phyloP scores from a whole-genome alignment of 805 yeast genomes.

The Vanderwaltozyma verrucispora region DNA sequence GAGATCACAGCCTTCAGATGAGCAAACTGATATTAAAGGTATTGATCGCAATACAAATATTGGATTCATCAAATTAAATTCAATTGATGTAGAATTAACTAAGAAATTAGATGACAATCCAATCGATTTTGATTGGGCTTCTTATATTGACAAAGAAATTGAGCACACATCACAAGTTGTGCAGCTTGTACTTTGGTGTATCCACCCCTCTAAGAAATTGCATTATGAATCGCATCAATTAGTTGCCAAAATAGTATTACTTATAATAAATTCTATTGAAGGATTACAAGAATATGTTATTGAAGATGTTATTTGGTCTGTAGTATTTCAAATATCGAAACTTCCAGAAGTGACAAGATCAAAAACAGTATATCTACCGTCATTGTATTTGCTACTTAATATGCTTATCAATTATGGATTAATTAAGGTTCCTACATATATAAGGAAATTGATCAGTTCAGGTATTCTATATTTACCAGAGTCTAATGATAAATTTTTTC shows the following conservation, averaged over 20 bases:
- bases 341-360: conserved; percentile 21
- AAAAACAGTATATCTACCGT: conserved; percentile 20
- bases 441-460: conserved; percentile 73
- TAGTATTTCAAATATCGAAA: conserved; percentile 30
- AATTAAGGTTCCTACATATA: conserved; percentile 46
- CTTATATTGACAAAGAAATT: conserved; percentile 22
- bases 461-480: conserved; percentile 65
- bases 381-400: conserved; percentile 37
- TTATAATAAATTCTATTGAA: conserved; percentile 22
- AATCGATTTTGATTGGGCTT: conserved; percentile 25
- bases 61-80: conserved; percentile 17
- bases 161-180: conserved; percentile 15
- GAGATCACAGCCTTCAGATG: background rate
- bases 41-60: conserved; percentile 29
- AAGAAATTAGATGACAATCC: conserved; percentile 20
- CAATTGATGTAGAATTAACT: conserved; percentile 18
- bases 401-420: conserved; percentile 32
- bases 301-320: conserved; percentile 28
- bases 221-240: conserved; percentile 26
- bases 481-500: conserved; percentile 41
- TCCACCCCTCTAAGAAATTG: conserved; percentile 21
- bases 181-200: conserved; percentile 25
- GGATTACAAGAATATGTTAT: conserved; percentile 25
- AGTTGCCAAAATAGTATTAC: conserved; percentile 21
- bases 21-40: conserved; percentile 2